phyloP scores from a whole-genome alignment of 1,139 yeast species.

The Magnusiomyces fungicola region DNA sequence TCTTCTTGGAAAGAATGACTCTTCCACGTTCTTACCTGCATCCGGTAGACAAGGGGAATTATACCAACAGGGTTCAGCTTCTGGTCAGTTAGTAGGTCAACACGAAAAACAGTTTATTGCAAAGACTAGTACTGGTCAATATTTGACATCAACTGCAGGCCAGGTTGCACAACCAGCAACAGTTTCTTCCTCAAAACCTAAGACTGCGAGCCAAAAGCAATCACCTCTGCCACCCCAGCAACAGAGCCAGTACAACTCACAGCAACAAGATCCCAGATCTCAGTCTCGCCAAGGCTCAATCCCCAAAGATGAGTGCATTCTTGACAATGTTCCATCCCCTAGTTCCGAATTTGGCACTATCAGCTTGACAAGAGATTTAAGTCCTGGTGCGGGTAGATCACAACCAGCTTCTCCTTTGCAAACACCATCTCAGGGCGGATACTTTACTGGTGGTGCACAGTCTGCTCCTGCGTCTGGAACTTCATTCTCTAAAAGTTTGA shows the following conservation, averaged over 20 bases:
- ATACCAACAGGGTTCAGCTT: no score
- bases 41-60: not conserved
- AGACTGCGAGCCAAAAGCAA: not conserved
- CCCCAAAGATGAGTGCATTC: constrained; percentile 1
- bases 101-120: no score
- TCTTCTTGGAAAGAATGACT: constrained; percentile 22
- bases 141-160: not conserved
- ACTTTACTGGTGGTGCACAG: not conserved
- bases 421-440: not conserved
- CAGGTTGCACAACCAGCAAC: constrained; percentile 1
- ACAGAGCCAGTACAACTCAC: not conserved
- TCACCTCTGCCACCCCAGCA: not conserved
- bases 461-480: not conserved
- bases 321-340: constrained; percentile 3
- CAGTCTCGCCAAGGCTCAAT: not conserved
- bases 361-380: not conserved
- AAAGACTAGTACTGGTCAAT: no score
- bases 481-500: constrained; percentile 1
- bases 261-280: not conserved
- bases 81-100: no score
- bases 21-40: constrained; percentile 16
- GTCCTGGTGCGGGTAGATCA: not conserved
- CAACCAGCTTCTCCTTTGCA: constrained; percentile 2
- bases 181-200: not conserved
- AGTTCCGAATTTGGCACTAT: not conserved